Percentiles rank a stretch among this genome's conserved stretches.
phyloP scores from a whole-genome alignment of 1,284 basidiomycete genomes.

The Ceratobasidium sp. region DNA sequence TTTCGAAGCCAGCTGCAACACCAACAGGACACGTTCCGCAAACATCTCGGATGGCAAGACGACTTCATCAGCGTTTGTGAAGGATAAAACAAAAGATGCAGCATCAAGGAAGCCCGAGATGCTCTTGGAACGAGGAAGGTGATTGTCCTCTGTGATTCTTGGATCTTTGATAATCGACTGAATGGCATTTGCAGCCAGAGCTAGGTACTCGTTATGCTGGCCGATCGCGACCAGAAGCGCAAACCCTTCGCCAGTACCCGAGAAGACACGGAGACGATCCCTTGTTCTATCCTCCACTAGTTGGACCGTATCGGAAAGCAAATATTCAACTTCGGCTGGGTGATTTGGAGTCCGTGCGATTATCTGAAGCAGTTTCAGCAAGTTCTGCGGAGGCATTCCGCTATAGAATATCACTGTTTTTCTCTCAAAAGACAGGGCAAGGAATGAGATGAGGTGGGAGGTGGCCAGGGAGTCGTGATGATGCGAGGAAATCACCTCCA shows the following conservation, averaged over 20 bases:
- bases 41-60: background rate
- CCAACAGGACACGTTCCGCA: background rate
- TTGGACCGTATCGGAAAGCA: background rate
- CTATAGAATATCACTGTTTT: constrained; percentile 3
- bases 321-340: background rate
- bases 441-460: background rate
- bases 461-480: background rate
- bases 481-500: background rate
- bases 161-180: background rate
- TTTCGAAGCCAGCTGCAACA: background rate
- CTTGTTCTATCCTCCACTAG: background rate
- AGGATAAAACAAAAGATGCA: background rate
- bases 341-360: background rate
- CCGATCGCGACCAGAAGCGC: background rate
- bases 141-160: background rate
- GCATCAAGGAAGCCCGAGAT: background rate
- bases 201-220: background rate
- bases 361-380: background rate
- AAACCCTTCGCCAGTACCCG: background rate
- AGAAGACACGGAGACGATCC: background rate
- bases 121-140: background rate
- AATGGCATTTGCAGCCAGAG: background rate
- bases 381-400: background rate
- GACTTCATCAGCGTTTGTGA: background rate
- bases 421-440: background rate